A percentile compares a stretch with the other conserved stretches of the same genome.
These are phyloP conservation scores for Phoma herbarum DNA, from an alignment of 2,329 filamentous ascomycete species.

Conservation along the genomic window DNA sequence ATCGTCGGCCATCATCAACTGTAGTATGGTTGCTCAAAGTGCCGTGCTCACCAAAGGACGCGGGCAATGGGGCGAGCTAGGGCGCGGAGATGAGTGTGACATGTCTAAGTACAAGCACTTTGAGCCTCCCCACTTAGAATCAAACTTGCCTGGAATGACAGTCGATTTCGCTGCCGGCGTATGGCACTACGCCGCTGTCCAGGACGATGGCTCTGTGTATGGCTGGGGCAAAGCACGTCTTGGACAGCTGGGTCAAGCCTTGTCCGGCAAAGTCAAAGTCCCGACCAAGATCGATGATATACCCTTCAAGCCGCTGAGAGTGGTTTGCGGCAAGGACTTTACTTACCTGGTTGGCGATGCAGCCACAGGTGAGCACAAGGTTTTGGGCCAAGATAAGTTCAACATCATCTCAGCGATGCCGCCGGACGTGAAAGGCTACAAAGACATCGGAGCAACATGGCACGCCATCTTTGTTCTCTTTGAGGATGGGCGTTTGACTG, in stretches of 20 bases:
- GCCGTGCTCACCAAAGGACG: conserved; percentile 29
- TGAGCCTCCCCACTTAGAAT: neutral
- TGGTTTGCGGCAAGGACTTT: conserved; percentile 84
- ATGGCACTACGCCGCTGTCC: conserved; percentile 77
- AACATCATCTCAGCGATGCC: conserved; percentile 68
- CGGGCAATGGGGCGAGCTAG: conserved; percentile 41
- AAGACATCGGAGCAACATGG: conserved; percentile 80
- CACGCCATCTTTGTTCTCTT: conserved; percentile 78
- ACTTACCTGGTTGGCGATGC: conserved; percentile 72
- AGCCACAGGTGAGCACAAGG: conserved; percentile 65
- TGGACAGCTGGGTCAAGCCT: conserved; percentile 74
- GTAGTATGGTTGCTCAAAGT: neutral
- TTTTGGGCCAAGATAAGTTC: conserved; percentile 82
- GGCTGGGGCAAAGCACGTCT: conserved; percentile 91
- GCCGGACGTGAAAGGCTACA: conserved; percentile 64
- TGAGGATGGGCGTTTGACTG: conserved; percentile 66
- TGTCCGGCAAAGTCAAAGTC: conserved; percentile 52
- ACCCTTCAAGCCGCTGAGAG: conserved; percentile 70
- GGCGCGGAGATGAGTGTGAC: conserved; percentile 13
- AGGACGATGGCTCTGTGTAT: conserved; percentile 79
- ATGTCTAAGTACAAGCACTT: neutral
- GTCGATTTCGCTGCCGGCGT: conserved; percentile 75
- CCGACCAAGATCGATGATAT: conserved; percentile 49
- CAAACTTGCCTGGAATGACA: conserved; percentile 48
- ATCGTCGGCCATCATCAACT: conserved; percentile 36